Conservation (phyloP, 495 filamentous ascomycete species). For the Hypoxylon fuscum region DNA sequence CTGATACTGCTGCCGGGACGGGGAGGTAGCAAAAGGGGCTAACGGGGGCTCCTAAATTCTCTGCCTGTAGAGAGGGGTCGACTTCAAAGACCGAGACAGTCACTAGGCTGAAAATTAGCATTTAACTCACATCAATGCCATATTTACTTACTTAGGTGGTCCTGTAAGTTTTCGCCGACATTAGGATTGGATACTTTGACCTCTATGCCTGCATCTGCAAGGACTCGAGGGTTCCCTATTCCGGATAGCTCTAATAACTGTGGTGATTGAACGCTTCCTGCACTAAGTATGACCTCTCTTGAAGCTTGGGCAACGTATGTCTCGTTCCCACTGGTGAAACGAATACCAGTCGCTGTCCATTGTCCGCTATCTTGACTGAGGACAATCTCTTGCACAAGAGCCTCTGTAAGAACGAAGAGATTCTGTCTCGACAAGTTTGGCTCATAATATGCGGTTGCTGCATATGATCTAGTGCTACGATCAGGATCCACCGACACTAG, state of each 20-base stretch:
- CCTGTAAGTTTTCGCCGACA: conserved; percentile 67
- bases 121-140: background rate
- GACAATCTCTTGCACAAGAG: conserved; percentile 49
- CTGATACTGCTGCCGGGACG: conserved; percentile 47
- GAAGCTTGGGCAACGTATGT: conserved; percentile 42
- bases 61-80: conserved; percentile 53
- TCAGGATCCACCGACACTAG: conserved; percentile 50
- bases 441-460: conserved; percentile 52
- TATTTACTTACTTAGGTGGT: conserved; percentile 56
- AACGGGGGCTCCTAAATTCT: conserved; percentile 45
- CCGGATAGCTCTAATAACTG: conserved; percentile 68
- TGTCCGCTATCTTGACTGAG: conserved; percentile 37
- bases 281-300: conserved; percentile 63
- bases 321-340: conserved; percentile 48
- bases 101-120: conserved; percentile 41
- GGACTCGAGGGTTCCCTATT: conserved; percentile 54
- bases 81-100: conserved; percentile 56
- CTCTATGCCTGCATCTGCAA: conserved; percentile 53
- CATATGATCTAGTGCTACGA: conserved; percentile 56
- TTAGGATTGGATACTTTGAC: conserved; percentile 55
- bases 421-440: conserved; percentile 51
- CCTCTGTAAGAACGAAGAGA: conserved; percentile 52
- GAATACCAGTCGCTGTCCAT: conserved; percentile 55
- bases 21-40: conserved; percentile 59
- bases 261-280: conserved; percentile 61